phyloP scores from a whole-genome alignment of 805 yeast genomes.

The Metschnikowia corniflorae region DNA sequence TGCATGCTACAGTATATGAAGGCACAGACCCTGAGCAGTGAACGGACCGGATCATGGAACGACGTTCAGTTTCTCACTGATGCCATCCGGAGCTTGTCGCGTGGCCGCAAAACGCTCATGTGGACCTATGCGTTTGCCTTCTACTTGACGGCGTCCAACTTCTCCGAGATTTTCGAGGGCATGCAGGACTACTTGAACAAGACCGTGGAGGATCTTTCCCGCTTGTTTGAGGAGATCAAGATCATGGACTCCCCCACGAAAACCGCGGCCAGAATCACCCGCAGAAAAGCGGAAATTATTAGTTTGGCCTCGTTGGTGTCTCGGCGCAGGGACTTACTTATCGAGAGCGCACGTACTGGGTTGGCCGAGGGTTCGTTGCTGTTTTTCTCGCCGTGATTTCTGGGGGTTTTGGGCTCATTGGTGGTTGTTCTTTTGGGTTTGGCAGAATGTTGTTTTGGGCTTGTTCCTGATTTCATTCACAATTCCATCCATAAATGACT shows the following conservation, averaged over 20 bases:
- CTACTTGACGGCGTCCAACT: slow-evolving; percentile 53
- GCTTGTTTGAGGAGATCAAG: slow-evolving; percentile 48
- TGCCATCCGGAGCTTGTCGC: slow-evolving; percentile 58
- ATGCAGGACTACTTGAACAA: slow-evolving; percentile 61
- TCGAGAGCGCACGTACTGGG: slow-evolving; percentile 44
- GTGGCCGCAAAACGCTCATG: slow-evolving; percentile 72
- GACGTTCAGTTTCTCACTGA: slow-evolving; percentile 83
- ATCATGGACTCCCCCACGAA: slow-evolving; percentile 23
- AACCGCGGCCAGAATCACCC: slow-evolving; percentile 30
- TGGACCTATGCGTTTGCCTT: slow-evolving; percentile 89
- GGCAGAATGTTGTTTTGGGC: too few species aligned
- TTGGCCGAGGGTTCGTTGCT: slow-evolving; percentile 32
- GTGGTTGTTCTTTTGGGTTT: too few species aligned
- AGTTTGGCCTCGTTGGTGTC: slow-evolving; percentile 42
- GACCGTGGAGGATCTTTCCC: slow-evolving; percentile 68
- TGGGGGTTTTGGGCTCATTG: too few species aligned
- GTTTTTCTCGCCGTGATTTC: slow-evolving; percentile 6
- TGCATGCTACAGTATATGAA: slow-evolving; percentile 66
- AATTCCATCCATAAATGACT: too few species aligned
- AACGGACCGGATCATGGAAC: slow-evolving; percentile 59
- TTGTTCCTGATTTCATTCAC: too few species aligned
- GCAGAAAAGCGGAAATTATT: slow-evolving; percentile 36
- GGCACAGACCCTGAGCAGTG: slow-evolving; percentile 34
- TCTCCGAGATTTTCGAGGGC: slow-evolving; percentile 62
- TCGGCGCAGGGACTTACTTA: slow-evolving; percentile 37